Conservation (phyloP, 208 protist genomes). For the Vickermania spadyakhi region DNA sequence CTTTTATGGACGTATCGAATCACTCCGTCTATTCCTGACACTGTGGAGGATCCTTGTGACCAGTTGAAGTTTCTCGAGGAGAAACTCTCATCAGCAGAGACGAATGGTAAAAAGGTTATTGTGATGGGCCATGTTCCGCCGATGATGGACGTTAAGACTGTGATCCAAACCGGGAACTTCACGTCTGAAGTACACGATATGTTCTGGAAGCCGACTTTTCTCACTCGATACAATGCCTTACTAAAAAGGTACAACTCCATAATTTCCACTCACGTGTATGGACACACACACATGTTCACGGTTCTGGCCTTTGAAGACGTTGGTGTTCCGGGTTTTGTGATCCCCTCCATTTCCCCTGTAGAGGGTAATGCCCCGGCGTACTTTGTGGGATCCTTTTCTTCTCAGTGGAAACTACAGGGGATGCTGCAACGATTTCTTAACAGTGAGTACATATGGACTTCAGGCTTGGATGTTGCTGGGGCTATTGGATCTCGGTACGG, state of each 20-base stretch:
- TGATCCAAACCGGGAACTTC: conserved; percentile 25
- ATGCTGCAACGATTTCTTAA: conserved; percentile 35
- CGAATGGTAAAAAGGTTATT: conserved; percentile 40
- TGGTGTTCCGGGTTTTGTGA: conserved; percentile 23
- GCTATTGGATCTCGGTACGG: conserved; percentile 17
- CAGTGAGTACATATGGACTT: conserved; percentile 21
- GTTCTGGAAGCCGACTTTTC: conserved; percentile 63
- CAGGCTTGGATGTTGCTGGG: conserved; percentile 18
- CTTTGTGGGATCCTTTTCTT: conserved; percentile 35
- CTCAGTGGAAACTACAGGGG: conserved; percentile 20
- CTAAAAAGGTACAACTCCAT: conserved; percentile 33
- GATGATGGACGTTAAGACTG: conserved; percentile 28
- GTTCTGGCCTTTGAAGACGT: conserved; percentile 14
- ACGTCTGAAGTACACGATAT: conserved; percentile 18
- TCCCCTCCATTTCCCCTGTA: conserved; percentile 59
- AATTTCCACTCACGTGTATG: conserved; percentile 53
- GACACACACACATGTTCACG: conserved; percentile 63
- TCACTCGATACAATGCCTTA: conserved; percentile 28
- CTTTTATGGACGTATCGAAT: conserved; percentile 50
- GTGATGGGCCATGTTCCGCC: conserved; percentile 78
- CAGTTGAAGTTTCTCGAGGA: conserved; percentile 56
- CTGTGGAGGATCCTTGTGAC: conserved; percentile 46
- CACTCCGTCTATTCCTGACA: conserved; percentile 20
- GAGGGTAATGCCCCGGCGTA: conserved; percentile 63
- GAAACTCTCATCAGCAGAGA: conserved; percentile 23